phyloP scores from a whole-genome alignment of 176 grass and related monocot species.

The Carex pumila region DNA sequence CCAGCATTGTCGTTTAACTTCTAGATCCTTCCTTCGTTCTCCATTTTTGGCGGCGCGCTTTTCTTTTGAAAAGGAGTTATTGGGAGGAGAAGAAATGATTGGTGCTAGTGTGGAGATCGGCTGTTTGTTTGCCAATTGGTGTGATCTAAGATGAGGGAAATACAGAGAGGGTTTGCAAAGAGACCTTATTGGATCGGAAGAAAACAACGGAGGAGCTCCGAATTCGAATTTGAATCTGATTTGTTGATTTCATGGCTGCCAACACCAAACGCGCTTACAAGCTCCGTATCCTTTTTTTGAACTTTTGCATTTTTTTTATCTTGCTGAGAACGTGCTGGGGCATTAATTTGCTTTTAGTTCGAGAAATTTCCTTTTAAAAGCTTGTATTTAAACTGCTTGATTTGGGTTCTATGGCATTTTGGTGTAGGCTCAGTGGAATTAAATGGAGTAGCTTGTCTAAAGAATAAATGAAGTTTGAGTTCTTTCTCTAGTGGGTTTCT shows the following conservation, averaged over 20 bases:
- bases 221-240: constrained; percentile 13
- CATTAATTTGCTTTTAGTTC: not conserved
- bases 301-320: constrained; percentile 10
- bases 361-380: not conserved
- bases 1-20: not conserved
- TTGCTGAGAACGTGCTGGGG: not conserved
- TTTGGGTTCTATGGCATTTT: not conserved
- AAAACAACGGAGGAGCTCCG: not conserved
- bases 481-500: not conserved
- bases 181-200: constrained; percentile 15
- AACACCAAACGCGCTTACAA: constrained; percentile 99
- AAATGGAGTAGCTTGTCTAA: not conserved
- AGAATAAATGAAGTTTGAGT: not conserved
- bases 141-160: constrained; percentile 74
- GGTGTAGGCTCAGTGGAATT: not conserved
- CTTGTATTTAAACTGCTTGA: not conserved
- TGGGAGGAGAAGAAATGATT: constrained; percentile 1
- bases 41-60: constrained; percentile 10
- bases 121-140: constrained; percentile 17
- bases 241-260: constrained; percentile 57
- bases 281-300: constrained; percentile 83
- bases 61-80: not conserved
- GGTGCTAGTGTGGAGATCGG: constrained; percentile 42
- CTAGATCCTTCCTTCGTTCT: constrained; percentile 26
- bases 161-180: not conserved